A percentile compares a stretch with the other conserved stretches of the same genome.
Evolutionary conservation across 1,284 basidiomycete species (phyloP).

Genomic region (Cerioporus squamosus): DNA sequence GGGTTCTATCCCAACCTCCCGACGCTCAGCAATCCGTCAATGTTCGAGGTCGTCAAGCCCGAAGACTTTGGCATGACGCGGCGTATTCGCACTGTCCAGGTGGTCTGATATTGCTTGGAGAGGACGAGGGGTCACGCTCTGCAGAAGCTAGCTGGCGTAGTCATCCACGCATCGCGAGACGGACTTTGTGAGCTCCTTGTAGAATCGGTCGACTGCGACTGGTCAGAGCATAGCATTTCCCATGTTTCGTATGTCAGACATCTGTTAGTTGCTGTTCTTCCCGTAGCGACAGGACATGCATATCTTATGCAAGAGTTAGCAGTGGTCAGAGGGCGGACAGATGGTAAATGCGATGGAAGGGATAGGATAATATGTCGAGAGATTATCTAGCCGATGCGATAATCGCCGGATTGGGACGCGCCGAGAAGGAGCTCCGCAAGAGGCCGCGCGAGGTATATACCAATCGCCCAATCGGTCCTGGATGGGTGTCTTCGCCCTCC

Average conservation of each 20-base stretch:
- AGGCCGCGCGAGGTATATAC: slow-evolving; percentile 1
- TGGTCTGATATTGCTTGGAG: too few relatives aligned
- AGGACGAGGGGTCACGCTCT: too few relatives aligned
- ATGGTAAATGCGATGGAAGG: slow-evolving; percentile 1
- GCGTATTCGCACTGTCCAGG: too few relatives aligned
- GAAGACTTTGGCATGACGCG: slow-evolving; percentile 98
- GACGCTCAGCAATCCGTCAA: slow-evolving; percentile 99
- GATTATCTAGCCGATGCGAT: slow-evolving; percentile 26
- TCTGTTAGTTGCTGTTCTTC: too few relatives aligned
- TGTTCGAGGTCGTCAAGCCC: slow-evolving; percentile 97
- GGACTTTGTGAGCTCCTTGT: neutral
- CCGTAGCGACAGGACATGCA: too few relatives aligned
- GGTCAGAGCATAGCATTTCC: neutral
- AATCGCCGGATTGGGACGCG: slow-evolving; percentile 7
- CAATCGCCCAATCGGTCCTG: slow-evolving; percentile 15
- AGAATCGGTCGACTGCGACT: neutral
- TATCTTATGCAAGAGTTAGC: neutral
- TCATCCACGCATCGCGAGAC: too few relatives aligned
- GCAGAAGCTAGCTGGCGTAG: too few relatives aligned
- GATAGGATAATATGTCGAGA: slow-evolving; percentile 3
- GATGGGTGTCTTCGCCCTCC: slow-evolving; percentile 36
- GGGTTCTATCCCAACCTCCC: slow-evolving; percentile 98
- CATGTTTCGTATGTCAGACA: neutral
- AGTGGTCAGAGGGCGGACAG: neutral
- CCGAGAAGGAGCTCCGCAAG: neutral